Conservation (phyloP, 768 basidiomycete species). For the Serendipita sp. region DNA sequence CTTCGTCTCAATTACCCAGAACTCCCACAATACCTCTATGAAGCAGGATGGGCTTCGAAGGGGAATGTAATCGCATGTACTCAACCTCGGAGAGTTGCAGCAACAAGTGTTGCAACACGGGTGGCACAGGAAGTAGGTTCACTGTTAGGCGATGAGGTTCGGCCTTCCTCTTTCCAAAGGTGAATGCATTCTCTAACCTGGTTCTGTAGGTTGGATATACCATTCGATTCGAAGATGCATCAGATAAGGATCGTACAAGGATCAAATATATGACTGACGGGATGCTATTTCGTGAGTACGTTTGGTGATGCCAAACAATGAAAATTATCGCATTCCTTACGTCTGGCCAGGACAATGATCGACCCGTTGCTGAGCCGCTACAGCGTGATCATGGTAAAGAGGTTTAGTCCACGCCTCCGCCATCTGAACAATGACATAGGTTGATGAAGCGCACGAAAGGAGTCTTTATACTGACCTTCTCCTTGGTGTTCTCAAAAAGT, state of each 20-base stretch:
- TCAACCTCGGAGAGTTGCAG: slow-evolving; percentile 83
- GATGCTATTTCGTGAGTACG: slow-evolving; percentile 76
- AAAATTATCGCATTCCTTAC: not conserved
- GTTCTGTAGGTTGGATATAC: slow-evolving; percentile 76
- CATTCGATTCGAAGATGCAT: slow-evolving; percentile 91
- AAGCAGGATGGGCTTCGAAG: slow-evolving; percentile 80
- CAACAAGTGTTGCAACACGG: slow-evolving; percentile 80
- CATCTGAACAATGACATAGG: slow-evolving; percentile 26
- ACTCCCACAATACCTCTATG: slow-evolving; percentile 84
- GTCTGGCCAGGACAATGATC: slow-evolving; percentile 38
- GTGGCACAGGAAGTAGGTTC: slow-evolving; percentile 88
- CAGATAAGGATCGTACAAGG: slow-evolving; percentile 64
- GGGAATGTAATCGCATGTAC: slow-evolving; percentile 83
- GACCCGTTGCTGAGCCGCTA: slow-evolving; percentile 86
- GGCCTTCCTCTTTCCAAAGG: not conserved
- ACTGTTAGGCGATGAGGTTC: slow-evolving; percentile 73
- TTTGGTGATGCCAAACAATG: slow-evolving; percentile 12
- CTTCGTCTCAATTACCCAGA: slow-evolving; percentile 30
- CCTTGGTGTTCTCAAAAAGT: slow-evolving; percentile 90
- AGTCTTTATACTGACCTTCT: slow-evolving; percentile 91
- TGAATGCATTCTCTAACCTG: not conserved
- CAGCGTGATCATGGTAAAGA: slow-evolving; percentile 81
- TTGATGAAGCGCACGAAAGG: slow-evolving; percentile 95
- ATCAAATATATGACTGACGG: slow-evolving; percentile 97
- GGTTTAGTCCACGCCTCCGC: not conserved